A percentile compares a stretch with the other conserved stretches of the same genome.
These are phyloP conservation scores for Rhodocollybia butyracea DNA, from an alignment of 768 basidiomycete genomes.

Conservation along the genomic window DNA sequence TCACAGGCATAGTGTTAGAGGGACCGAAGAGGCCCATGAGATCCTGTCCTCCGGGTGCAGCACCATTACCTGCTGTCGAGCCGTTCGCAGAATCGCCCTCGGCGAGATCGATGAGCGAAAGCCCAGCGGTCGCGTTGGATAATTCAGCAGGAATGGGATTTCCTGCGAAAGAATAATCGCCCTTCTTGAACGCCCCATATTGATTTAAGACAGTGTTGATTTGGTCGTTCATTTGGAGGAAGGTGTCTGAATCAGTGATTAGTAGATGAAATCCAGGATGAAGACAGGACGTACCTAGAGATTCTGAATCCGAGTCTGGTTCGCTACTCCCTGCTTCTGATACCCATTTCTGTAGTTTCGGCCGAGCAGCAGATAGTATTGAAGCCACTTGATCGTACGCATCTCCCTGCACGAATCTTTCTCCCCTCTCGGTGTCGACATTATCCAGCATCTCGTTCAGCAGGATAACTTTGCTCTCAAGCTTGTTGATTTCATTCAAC, in stretches of 20 bases:
- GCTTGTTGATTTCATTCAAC: constrained; percentile 84
- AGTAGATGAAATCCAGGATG: background rate
- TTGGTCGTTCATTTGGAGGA: constrained; percentile 95
- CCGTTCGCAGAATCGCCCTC: too few species aligned
- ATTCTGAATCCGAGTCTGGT: constrained; percentile 85
- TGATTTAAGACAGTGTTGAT: constrained; percentile 92
- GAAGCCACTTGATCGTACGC: constrained; percentile 95
- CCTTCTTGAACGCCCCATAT: constrained; percentile 91
- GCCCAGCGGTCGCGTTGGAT: constrained; percentile 27
- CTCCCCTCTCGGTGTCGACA: constrained; percentile 65
- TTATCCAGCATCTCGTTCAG: constrained; percentile 98
- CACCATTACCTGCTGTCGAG: constrained; percentile 15
- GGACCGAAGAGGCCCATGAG: constrained; percentile 3
- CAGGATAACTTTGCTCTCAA: constrained; percentile 94
- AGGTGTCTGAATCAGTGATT: constrained; percentile 59
- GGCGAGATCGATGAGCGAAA: constrained; percentile 79
- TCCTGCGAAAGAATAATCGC: constrained; percentile 71
- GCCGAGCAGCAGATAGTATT: constrained; percentile 77
- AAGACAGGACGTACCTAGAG: constrained; percentile 60
- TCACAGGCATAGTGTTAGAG: background rate
- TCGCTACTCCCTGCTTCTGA: constrained; percentile 91
- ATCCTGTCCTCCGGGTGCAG: constrained; percentile 11
- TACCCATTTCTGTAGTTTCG: constrained; percentile 98
- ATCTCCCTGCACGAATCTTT: constrained; percentile 84
- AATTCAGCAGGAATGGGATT: constrained; percentile 68